Base-by-base conservation (phyloP, 225 moss, liverwort and hornwort genomes). In the Takakia lepidozioides region DNA sequence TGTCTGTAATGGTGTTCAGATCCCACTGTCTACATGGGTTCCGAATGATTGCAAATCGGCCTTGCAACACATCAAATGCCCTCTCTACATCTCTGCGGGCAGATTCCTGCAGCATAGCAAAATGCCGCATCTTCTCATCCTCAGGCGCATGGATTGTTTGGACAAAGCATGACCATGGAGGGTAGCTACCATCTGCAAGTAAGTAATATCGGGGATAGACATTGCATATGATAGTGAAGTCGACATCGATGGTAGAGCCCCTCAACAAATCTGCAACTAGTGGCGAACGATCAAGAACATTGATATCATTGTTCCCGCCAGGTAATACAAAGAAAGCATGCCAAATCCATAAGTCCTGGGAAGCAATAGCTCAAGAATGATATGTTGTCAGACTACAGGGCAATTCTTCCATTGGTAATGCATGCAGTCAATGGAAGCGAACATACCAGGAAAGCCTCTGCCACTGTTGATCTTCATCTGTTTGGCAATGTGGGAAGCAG, bases 81-180 rank as follows among this genome's bases (percentile, higher is more conserved):
- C 28, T 17, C 56, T 57, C 43, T 6, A 57, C 56, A 27, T 57
- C 56, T 19, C 44, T 57, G 18, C 56, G 20, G 0, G 1, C 6
- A 1, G 9, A 27, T 20, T 57, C 56, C 8, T 57, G 56, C 20
- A 14, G n/a, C 19, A 16, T 29, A 2, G 3, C 28, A 57, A 57
- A 46, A 2, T 29, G 25, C 2, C 2, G 13, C 11, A 6, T 14
- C 27, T 57, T 32, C 19, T 45, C 56, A 19, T 0, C 8, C n/a
- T 17, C 5, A 3, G 29, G 6, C 5, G 4, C 23, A 13, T 42
- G 16, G 1, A 57, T 57, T 3, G 5, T 57, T 8, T 57, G 44
- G 6, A 57, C 2, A 36, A 57, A 35, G 2, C 44, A n/a, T 13
- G 46, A 44, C 8, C 46, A 48, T 23, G 0, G 7, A 22, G 1